Evolutionary conservation across 2,329 filamentous ascomycete species (phyloP), one percentile per base, ranked within the genome.

Genomic region (Colletotrichum sp.): DNA sequence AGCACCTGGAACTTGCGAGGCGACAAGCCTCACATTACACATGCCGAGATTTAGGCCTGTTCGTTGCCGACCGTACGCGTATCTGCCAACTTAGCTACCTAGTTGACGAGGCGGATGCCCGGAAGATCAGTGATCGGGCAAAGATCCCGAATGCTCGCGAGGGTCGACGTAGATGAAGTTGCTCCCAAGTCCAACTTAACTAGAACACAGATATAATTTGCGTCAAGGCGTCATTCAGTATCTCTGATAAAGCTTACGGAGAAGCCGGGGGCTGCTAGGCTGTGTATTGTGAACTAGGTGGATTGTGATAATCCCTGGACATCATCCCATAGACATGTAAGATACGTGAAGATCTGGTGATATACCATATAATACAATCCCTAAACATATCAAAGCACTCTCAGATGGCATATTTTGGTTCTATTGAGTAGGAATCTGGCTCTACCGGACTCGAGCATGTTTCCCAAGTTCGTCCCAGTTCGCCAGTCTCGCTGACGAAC

Each of bases 361-460:
- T 13, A 48, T 4, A 48, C 43, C n/a, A 48, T 21, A 48, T 21
- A 48, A 48, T 48, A 21, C 43, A 48, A 21, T 10, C 6, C 12
- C n/a, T 3, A 13, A 48, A 21, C 0, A 2, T 21, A 48, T 21
- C 3, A 13, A 13, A 48, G 2, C 43, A 48, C 6, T 13, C n/a
- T 43, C 9, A 1, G n/a, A 4, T 12, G n/a, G 5, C 1, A 4
- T 12, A 13, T 9, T 48, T 21, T 13, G 3, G 6, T 21, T 3
- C 3, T 48, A 13, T 21, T 12, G n/a, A 0, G 9, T 13, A 21
- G 18, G 8, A n/a, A n/a, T n/a, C n/a, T n/a, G n/a, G n/a, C n/a
- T n/a, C n/a, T n/a, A n/a, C n/a, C n/a, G 18, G 2, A 1, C 43
- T n/a, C 10, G n/a, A 0, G 4, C n/a, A 48, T 48, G 43, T 21